Conservation (phyloP, 495 filamentous ascomycete species). For the Penicillium silybi region DNA sequence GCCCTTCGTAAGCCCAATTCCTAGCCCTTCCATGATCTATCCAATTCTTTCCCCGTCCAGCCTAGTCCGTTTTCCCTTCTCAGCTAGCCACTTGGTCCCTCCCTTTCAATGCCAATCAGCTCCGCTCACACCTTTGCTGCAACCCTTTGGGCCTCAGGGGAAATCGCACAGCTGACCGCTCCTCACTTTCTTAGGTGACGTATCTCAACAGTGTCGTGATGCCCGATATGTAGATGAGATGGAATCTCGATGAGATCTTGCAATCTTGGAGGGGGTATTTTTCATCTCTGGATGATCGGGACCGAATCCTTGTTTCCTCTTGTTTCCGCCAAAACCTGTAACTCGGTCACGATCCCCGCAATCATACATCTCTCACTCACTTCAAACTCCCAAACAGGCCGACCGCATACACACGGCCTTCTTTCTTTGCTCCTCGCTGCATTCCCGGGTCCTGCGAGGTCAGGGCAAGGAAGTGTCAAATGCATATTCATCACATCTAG, state of each 20-base stretch:
- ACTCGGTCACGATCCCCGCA: neutral
- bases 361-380: neutral
- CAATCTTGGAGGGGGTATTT: neutral
- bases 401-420: neutral
- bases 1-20: constrained; percentile 56
- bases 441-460: neutral
- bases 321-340: neutral
- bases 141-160: neutral
- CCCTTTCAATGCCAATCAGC: constrained; percentile 19
- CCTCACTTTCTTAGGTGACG: constrained; percentile 44
- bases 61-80: constrained; percentile 25
- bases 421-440: neutral
- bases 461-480: neutral
- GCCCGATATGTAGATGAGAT: constrained; percentile 47
- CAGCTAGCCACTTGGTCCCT: constrained; percentile 25
- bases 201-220: constrained; percentile 62
- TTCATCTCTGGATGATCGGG: no score
- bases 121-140: constrained; percentile 1
- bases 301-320: neutral
- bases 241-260: neutral
- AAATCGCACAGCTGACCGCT: constrained; percentile 25
- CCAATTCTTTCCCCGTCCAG: neutral
- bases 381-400: neutral
- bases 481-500: constrained; percentile 2
- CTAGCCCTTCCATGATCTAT: constrained; percentile 27